A percentile compares a stretch with the other conserved stretches of the same genome.
phyloP scores from a whole-genome alignment of 2,329 filamentous ascomycete species.

The Tolypocladium tropicale region DNA sequence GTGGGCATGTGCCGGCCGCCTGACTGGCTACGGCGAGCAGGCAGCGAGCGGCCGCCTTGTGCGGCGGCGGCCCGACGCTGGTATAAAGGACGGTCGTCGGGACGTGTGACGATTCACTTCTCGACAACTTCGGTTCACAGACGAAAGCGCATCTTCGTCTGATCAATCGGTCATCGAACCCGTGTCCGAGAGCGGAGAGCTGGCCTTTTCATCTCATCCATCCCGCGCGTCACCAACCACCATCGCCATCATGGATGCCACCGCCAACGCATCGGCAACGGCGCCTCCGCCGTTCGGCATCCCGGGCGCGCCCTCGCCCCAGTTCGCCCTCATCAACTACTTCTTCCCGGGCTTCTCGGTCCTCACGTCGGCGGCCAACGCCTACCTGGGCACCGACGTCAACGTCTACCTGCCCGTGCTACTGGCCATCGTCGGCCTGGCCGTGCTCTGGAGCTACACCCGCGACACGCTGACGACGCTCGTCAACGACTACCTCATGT shows the following conservation, averaged over 20 bases:
- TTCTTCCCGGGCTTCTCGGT: conserved; percentile 57
- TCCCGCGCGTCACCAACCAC: neutral
- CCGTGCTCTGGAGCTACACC: conserved; percentile 43
- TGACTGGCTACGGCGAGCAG: neutral
- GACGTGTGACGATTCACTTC: neutral
- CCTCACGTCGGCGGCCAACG: conserved; percentile 40
- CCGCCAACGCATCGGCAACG: neutral
- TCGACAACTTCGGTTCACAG: neutral
- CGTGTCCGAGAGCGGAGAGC: neutral
- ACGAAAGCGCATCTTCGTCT: neutral
- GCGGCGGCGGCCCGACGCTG: neutral
- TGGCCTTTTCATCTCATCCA: neutral
- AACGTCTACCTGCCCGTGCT: conserved; percentile 52
- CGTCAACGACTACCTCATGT: conserved; percentile 48
- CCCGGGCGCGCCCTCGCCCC: conserved; percentile 16
- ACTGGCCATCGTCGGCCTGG: conserved; percentile 36
- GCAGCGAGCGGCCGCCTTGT: neutral
- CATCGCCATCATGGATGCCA: conserved; percentile 4
- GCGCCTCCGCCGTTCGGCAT: neutral
- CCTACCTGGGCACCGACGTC: conserved; percentile 51
- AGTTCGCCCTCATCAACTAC: conserved; percentile 44
- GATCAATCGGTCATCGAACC: neutral
- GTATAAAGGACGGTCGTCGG: neutral
- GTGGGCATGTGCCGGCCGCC: neutral
- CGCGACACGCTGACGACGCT: conserved; percentile 35